A percentile compares a stretch with the other conserved stretches of the same genome.
Evolutionary conservation across 2,329 filamentous ascomycete species (phyloP).

Genomic region (Sporothrix protearum): DNA sequence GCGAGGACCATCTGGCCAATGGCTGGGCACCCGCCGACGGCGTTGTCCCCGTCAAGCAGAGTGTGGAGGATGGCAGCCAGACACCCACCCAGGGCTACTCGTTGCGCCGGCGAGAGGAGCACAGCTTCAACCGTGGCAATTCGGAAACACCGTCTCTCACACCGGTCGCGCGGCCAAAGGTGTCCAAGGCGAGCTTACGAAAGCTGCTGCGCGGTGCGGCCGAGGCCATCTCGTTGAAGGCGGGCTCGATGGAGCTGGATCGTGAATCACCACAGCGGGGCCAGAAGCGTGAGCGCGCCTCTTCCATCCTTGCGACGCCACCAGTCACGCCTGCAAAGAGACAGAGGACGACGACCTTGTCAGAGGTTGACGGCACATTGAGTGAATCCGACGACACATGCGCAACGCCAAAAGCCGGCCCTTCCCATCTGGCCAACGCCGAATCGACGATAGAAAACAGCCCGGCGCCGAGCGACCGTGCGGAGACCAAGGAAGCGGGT

Average conservation of each 20-base stretch:
- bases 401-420: neutral
- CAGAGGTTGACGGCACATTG: neutral
- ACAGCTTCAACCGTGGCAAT: slow-evolving; percentile 41
- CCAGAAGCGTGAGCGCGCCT: slow-evolving; percentile 41
- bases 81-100: slow-evolving; percentile 48
- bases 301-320: slow-evolving; percentile 49
- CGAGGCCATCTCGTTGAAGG: neutral
- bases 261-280: slow-evolving; percentile 24
- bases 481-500: slow-evolving; percentile 17
- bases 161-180: slow-evolving; percentile 52
- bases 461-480: slow-evolving; percentile 36
- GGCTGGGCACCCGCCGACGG: slow-evolving; percentile 68
- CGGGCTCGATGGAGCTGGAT: neutral
- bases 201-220: slow-evolving; percentile 11
- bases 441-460: slow-evolving; percentile 27
- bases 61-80: slow-evolving; percentile 50
- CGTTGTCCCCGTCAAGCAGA: slow-evolving; percentile 47
- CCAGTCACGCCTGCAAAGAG: slow-evolving; percentile 55
- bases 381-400: neutral
- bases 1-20: slow-evolving; percentile 70
- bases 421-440: neutral
- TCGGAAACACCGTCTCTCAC: slow-evolving; percentile 58
- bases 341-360: slow-evolving; percentile 37
- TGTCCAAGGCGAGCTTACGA: slow-evolving; percentile 41
- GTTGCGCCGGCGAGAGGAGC: slow-evolving; percentile 53